phyloP scores from a whole-genome alignment of 768 basidiomycete genomes.

The Leccinum fibrillosum region DNA sequence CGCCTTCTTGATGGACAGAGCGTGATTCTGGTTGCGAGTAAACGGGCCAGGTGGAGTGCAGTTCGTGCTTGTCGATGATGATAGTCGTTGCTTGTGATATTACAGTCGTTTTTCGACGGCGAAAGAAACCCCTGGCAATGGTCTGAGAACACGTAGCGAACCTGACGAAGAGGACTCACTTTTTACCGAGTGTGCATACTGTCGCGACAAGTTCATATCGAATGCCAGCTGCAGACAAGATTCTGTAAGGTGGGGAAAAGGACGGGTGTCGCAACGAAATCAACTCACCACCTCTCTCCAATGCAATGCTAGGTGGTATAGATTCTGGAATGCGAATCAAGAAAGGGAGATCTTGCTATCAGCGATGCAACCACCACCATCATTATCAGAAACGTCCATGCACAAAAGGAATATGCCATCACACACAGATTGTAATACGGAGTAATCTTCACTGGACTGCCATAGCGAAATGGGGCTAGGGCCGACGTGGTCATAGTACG shows the following conservation, averaged over 20 bases:
- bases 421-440: constrained; percentile 60
- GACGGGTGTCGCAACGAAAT: not conserved
- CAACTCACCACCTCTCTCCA: constrained; percentile 67
- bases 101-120: constrained; percentile 70
- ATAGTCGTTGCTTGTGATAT: constrained; percentile 67
- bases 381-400: constrained; percentile 1
- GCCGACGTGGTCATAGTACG: constrained; percentile 78
- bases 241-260: not conserved
- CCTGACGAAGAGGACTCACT: constrained; percentile 39
- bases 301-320: constrained; percentile 79
- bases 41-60: constrained; percentile 92
- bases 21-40: constrained; percentile 78
- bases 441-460: constrained; percentile 76
- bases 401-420: not conserved
- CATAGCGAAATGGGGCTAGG: constrained; percentile 81
- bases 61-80: constrained; percentile 89
- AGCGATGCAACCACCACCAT: not conserved
- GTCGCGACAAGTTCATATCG: constrained; percentile 89
- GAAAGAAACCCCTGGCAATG: constrained; percentile 60
- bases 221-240: constrained; percentile 64
- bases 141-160: constrained; percentile 1
- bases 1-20: constrained; percentile 59
- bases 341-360: constrained; percentile 85
- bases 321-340: constrained; percentile 90
- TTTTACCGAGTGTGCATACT: constrained; percentile 83